Conservation (phyloP, 2,329 filamentous ascomycete genomes). For the Paracamarosporium sp. region DNA sequence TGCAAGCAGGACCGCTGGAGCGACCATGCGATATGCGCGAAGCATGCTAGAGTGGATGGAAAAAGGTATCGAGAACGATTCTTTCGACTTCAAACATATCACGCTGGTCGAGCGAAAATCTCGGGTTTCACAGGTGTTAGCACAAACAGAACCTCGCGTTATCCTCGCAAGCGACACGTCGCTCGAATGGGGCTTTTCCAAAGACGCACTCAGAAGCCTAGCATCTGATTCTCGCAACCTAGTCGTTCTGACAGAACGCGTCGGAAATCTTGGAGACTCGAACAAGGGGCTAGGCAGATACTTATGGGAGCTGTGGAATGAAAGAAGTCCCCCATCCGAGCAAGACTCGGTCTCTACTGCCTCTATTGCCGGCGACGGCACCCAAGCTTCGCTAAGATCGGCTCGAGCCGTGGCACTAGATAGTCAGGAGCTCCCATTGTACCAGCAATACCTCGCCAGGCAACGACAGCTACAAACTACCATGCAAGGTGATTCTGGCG, state of each 20-base stretch:
- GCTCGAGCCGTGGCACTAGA: slow-evolving; percentile 69
- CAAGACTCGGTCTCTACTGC: slow-evolving; percentile 51
- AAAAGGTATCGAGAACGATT: slow-evolving; percentile 89
- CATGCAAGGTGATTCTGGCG: slow-evolving; percentile 68
- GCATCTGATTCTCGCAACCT: slow-evolving; percentile 81
- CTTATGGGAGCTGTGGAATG: slow-evolving; percentile 69
- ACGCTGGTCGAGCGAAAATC: slow-evolving; percentile 82
- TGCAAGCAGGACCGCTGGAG: slow-evolving; percentile 83
- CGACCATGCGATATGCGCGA: slow-evolving; percentile 86
- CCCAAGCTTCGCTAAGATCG: slow-evolving; percentile 34
- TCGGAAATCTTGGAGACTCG: slow-evolving; percentile 50
- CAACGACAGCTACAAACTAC: slow-evolving; percentile 87
- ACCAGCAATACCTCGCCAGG: slow-evolving; percentile 91
- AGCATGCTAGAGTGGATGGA: slow-evolving; percentile 99
- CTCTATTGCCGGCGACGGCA: slow-evolving; percentile 70
- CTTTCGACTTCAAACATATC: slow-evolving; percentile 89
- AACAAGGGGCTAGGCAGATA: slow-evolving; percentile 67
- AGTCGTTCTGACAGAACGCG: slow-evolving; percentile 83
- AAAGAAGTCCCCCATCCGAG: slow-evolving; percentile 27
- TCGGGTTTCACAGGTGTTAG: slow-evolving; percentile 75
- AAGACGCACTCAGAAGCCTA: slow-evolving; percentile 75
- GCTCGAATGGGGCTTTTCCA: slow-evolving; percentile 94
- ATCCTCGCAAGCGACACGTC: slow-evolving; percentile 91
- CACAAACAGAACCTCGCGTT: slow-evolving; percentile 66
- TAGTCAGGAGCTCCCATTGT: slow-evolving; percentile 77